Conservation (phyloP, 768 basidiomycete species). For the Sarcodon sp. region DNA sequence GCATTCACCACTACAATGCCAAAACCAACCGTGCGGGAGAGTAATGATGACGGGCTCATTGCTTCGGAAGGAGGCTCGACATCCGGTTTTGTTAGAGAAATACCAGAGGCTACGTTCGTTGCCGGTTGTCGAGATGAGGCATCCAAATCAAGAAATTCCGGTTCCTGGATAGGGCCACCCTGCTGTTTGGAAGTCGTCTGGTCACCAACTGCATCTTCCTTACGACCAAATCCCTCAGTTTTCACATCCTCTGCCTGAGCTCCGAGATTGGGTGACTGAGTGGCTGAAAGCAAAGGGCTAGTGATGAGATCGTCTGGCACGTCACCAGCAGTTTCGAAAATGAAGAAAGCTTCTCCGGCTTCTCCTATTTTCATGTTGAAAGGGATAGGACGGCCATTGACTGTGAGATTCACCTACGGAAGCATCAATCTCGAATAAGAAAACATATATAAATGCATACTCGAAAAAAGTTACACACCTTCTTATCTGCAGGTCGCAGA, state of each 20-base stretch:
- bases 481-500: conserved; percentile 86
- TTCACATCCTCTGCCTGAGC: conserved; percentile 8
- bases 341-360: conserved; percentile 97
- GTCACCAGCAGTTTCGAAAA: conserved; percentile 93
- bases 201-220: conserved; percentile 15
- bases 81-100: conserved; percentile 1
- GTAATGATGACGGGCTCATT: conserved; percentile 4
- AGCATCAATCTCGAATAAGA: background rate
- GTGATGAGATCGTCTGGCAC: conserved; percentile 91
- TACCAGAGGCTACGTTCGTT: background rate
- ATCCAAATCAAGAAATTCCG: conserved; percentile 81
- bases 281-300: conserved; percentile 74
- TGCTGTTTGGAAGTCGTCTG: conserved; percentile 3
- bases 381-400: conserved; percentile 79
- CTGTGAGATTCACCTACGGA: conserved; percentile 69
- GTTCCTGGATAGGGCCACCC: conserved; percentile 25
- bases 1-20: conserved; percentile 15
- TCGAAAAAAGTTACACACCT: conserved; percentile 31
- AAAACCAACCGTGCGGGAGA: conserved; percentile 13
- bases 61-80: background rate
- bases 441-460: background rate
- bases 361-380: conserved; percentile 99
- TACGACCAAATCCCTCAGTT: conserved; percentile 29
- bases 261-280: conserved; percentile 22
- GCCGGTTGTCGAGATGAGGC: conserved; percentile 17